These are phyloP conservation scores for Xylaria sp. DNA, from an alignment of 2,329 filamentous ascomycete species.

Conservation along the genomic window DNA sequence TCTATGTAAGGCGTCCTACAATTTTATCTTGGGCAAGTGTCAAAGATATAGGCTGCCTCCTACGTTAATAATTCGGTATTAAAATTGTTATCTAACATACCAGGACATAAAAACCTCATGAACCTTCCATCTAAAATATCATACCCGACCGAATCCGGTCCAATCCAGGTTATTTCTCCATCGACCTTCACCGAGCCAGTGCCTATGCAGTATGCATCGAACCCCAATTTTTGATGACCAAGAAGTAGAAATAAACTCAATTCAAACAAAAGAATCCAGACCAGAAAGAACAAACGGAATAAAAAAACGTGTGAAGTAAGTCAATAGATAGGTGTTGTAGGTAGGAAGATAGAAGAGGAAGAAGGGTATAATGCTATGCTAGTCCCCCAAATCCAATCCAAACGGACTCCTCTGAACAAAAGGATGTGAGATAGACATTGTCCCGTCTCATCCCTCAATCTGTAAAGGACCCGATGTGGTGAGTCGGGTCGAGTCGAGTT, in stretches of 20 bases:
- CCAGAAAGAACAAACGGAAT: not conserved
- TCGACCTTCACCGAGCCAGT: not conserved
- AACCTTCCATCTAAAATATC: not conserved
- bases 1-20: too few relatives aligned
- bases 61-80: too few relatives aligned
- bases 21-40: too few relatives aligned
- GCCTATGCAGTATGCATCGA: not conserved
- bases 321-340: not conserved
- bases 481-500: not conserved
- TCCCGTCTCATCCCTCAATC: not conserved
- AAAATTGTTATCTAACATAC: constrained; percentile 26
- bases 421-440: not conserved
- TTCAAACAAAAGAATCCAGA: not conserved
- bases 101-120: not conserved
- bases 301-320: not conserved
- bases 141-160: not conserved
- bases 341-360: constrained; percentile 13
- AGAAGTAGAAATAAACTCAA: not conserved
- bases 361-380: constrained; percentile 40
- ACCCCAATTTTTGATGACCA: constrained; percentile 8
- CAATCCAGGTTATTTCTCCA: not conserved
- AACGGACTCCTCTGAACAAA: not conserved
- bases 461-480: not conserved
- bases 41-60: too few relatives aligned
- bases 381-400: constrained; percentile 11